A percentile compares a stretch with the other conserved stretches of the same genome.
Evolutionary conservation across 192 early-diverging fungal species (phyloP).

Genomic region (Bifiguratus adelaidae): DNA sequence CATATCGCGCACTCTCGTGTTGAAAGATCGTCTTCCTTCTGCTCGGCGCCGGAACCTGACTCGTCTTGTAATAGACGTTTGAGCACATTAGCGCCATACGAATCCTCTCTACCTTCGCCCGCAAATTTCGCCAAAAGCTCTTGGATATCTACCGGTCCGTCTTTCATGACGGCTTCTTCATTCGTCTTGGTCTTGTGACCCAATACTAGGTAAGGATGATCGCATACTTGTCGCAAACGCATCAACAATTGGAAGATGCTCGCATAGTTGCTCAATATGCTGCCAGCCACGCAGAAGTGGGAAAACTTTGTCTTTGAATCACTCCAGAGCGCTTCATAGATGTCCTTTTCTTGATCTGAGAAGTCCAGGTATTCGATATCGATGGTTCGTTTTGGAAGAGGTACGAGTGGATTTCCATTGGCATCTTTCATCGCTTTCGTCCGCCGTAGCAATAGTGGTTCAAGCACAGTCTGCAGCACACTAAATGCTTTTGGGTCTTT

Average conservation of each 20-base stretch:
- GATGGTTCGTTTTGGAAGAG: conserved; percentile 54
- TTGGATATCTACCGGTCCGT: conserved; percentile 24
- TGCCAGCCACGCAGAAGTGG: conserved; percentile 45
- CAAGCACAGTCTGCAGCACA: conserved; percentile 57
- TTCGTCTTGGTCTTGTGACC: conserved; percentile 7
- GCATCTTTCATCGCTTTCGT: conserved; percentile 71
- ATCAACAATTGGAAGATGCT: conserved; percentile 51
- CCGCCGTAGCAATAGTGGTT: conserved; percentile 67
- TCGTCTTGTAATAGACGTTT: conserved; percentile 18
- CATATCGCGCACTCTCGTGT: conserved; percentile 43
- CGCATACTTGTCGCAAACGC: conserved; percentile 56
- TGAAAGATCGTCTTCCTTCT: not conserved
- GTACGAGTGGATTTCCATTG: conserved; percentile 70
- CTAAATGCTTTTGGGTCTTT: conserved; percentile 31
- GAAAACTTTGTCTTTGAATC: conserved; percentile 55
- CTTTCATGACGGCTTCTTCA: conserved; percentile 7
- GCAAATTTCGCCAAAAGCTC: conserved; percentile 26
- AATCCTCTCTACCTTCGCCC: conserved; percentile 1
- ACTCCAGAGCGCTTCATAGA: conserved; percentile 56
- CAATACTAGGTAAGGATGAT: conserved; percentile 47
- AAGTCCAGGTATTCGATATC: conserved; percentile 53
- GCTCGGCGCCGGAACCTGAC: conserved; percentile 11
- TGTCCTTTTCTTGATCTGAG: conserved; percentile 49
- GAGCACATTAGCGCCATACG: conserved; percentile 28
- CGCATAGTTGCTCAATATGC: conserved; percentile 56